Evolutionary conservation across 2,329 filamentous ascomycete species (phyloP).

Genomic region (Didymella keratinophila): DNA sequence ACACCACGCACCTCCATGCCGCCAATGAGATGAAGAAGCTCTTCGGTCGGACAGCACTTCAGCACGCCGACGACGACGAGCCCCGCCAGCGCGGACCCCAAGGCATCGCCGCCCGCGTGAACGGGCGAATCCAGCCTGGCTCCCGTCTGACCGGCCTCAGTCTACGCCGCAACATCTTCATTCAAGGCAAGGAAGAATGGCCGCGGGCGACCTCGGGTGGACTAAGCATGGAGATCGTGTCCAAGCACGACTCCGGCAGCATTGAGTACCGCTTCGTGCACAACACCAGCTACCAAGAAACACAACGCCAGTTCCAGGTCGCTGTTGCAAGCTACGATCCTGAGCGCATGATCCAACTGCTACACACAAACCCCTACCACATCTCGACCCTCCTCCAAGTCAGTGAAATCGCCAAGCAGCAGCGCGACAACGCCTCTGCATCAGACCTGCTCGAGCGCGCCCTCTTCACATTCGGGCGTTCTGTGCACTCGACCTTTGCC

Average conservation of each 20-base stretch:
- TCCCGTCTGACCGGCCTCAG: slow-evolving; percentile 72
- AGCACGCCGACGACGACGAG: slow-evolving; percentile 63
- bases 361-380: slow-evolving; percentile 83
- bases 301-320: slow-evolving; percentile 78
- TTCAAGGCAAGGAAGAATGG: slow-evolving; percentile 89
- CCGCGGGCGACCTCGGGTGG: slow-evolving; percentile 80
- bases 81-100: slow-evolving; percentile 59
- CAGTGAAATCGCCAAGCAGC: slow-evolving; percentile 88
- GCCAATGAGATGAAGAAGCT: slow-evolving; percentile 88
- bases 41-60: slow-evolving; percentile 71
- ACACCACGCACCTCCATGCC: slow-evolving; percentile 79
- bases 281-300: slow-evolving; percentile 73
- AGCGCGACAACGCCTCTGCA: slow-evolving; percentile 84
- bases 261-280: slow-evolving; percentile 82
- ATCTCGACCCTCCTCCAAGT: slow-evolving; percentile 94
- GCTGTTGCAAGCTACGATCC: slow-evolving; percentile 87
- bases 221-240: slow-evolving; percentile 77
- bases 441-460: slow-evolving; percentile 90
- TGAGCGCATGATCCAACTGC: slow-evolving; percentile 78
- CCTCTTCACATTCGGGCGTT: slow-evolving; percentile 91
- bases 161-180: slow-evolving; percentile 79
- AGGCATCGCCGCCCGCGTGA: slow-evolving; percentile 66
- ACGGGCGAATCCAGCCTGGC: slow-evolving; percentile 64
- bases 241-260: slow-evolving; percentile 64
- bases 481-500: slow-evolving; percentile 82